Percentiles rank a stretch among this genome's conserved stretches.
phyloP scores from a whole-genome alignment of 2,329 filamentous ascomycete species.

The Colletotrichum sp. region DNA sequence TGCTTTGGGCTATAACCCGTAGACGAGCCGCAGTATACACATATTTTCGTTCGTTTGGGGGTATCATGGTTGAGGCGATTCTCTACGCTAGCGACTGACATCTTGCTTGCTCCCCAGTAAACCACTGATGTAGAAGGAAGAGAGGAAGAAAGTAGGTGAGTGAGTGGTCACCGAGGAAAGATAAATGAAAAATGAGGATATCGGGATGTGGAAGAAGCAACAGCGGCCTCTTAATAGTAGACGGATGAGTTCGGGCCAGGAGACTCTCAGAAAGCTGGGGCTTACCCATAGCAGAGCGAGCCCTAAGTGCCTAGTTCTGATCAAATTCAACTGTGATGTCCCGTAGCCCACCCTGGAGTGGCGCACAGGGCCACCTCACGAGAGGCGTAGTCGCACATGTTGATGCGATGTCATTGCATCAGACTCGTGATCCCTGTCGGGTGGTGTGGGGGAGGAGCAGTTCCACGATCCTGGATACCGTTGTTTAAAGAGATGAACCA shows the following conservation, averaged over 20 bases:
- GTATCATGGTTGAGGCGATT: accelerated
- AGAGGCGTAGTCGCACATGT: not conserved
- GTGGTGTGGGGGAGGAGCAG: not conserved
- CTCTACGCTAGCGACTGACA: accelerated
- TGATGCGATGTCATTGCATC: not conserved
- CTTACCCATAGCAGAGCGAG: not conserved
- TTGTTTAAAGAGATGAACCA: not conserved
- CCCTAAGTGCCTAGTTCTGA: not conserved
- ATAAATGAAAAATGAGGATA: accelerated
- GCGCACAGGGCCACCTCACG: not conserved
- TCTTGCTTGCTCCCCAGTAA: not conserved
- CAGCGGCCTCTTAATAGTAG: accelerated
- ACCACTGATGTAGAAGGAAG: not conserved
- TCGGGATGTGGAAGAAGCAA: not conserved
- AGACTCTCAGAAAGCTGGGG: not conserved
- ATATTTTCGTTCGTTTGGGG: not conserved
- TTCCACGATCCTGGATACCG: not conserved
- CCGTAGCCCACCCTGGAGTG: too few species aligned
- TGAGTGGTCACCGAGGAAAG: too few species aligned
- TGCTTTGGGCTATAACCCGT: not conserved
- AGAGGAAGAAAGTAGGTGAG: accelerated
- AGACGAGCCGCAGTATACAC: not conserved
- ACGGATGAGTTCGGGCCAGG: not conserved
- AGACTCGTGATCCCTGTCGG: not conserved
- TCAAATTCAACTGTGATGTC: too few species aligned